Evolutionary conservation across 73 alveolate genomes (phyloP).

Genomic region (Uronychia setigera): DNA sequence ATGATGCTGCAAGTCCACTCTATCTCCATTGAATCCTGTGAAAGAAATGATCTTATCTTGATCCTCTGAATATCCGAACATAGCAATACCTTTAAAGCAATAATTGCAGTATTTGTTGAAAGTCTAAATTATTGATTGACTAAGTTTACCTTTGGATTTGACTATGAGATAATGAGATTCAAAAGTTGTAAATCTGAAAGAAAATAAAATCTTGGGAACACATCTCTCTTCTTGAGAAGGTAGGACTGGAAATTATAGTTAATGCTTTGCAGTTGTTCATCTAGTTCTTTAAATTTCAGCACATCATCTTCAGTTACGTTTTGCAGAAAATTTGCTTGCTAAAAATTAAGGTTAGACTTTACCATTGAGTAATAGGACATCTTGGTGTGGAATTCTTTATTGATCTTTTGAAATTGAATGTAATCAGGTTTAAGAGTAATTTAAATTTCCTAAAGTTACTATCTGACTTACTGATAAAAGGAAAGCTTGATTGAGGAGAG

Average conservation of each 20-base stretch:
- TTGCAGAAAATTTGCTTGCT: constrained; percentile 3
- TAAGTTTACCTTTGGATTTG: neutral
- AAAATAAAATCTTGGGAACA: constrained; percentile 43
- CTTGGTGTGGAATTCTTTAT: constrained; percentile 16
- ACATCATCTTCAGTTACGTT: constrained; percentile 45
- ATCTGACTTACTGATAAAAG: neutral
- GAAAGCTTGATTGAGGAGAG: constrained; percentile 22
- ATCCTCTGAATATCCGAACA: constrained; percentile 4
- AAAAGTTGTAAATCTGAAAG: constrained; percentile 22
- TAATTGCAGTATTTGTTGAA: constrained; percentile 26
- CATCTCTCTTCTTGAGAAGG: constrained; percentile 23
- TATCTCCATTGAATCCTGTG: constrained; percentile 34
- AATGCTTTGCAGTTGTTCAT: constrained; percentile 5
- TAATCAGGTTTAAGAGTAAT: constrained; percentile 1
- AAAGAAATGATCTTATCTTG: constrained; percentile 17
- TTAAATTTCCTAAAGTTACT: constrained; percentile 15
- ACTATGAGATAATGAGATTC: constrained; percentile 1
- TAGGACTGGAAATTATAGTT: constrained; percentile 12
- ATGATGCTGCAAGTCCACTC: constrained; percentile 6
- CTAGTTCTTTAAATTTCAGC: neutral
- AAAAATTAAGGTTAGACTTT: neutral
- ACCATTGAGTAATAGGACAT: constrained; percentile 9
- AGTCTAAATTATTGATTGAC: constrained; percentile 21
- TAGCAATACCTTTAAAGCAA: constrained; percentile 44
- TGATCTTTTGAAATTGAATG: constrained; percentile 18